A percentile compares a stretch with the other conserved stretches of the same genome.
phyloP scores from a whole-genome alignment of 441 rosid genomes.

The Gossypium schwendimanii region DNA sequence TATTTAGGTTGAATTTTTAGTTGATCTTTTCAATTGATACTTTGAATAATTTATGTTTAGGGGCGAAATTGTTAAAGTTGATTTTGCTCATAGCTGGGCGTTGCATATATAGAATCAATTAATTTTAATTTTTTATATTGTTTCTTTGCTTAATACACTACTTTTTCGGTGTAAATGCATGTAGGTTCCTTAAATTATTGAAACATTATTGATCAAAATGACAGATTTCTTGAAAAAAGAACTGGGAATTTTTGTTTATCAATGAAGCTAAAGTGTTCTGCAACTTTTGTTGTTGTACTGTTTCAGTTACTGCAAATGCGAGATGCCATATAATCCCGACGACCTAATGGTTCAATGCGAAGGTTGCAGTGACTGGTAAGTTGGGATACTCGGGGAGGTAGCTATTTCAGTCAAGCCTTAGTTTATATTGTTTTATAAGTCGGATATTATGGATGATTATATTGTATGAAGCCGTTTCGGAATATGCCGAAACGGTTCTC shows the following conservation, averaged over 20 bases:
- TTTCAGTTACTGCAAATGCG: slow-evolving; percentile 62
- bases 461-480: not conserved
- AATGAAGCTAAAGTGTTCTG: not conserved
- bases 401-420: not conserved
- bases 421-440: no score
- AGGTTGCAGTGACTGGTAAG: slow-evolving; percentile 65
- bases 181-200: not conserved
- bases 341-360: slow-evolving; percentile 69
- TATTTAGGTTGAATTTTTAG: not conserved
- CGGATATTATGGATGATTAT: not conserved
- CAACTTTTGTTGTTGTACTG: not conserved
- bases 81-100: not conserved
- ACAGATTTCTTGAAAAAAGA: not conserved
- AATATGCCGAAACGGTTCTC: not conserved
- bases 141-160: not conserved
- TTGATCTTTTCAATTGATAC: not conserved
- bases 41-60: not conserved
- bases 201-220: not conserved
- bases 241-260: not conserved
- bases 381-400: not conserved
- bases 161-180: not conserved
- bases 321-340: slow-evolving; percentile 77
- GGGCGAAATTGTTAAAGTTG: not conserved
- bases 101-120: not conserved
- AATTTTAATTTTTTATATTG: not conserved